Evolutionary conservation across 257 asterid species (phyloP), one percentile per base, ranked within the genome.

Genomic region (Gardenia jasminoides): DNA sequence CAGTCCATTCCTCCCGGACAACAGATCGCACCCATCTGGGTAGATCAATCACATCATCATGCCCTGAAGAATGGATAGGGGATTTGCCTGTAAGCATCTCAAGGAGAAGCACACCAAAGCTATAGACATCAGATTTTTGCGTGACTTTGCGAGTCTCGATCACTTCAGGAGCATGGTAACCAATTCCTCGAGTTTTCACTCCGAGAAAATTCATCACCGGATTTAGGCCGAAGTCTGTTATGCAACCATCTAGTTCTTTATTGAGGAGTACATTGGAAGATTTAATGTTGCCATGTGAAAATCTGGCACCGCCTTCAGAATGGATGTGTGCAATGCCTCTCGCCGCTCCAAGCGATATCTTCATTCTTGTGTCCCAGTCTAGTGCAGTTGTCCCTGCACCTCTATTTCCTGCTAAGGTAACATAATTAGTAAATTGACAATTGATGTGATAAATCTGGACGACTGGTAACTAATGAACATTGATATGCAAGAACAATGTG

Each of bases 1-100:
- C 97, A 0, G 99, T 95, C 99, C 99, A 95, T 80, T 94, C 98
- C 89, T 94, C 98, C 78, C 98, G 80, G 3, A 93, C 98, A 0
- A 95, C 97, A 0, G 98, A 95, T 19, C 97, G 86, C 10, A 93
- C 98, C 99, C 99, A 95, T 82, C 98, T 85, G 22, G 98, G 98
- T 30, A 95, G 87, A 73, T 95, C 98, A 20, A 90, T 93, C 58
- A 87, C 88, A 39, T 93, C 96, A 16, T 89, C 94, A 46, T 84
- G 86, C 48, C 92, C 93, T 4, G 92, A 67, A 22, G 86, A 78
- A 50, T 87, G 92, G 31, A 91, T 33, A 1, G 98, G 98, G 11
- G 96, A 90, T 82, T 93, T 95, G 17, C 96, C 98, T 2, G 99
- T 95, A 7, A 95, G 92, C 82, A 95, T 88, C 74, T 95, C 99